Evolutionary conservation across 2,329 filamentous ascomycete genomes (phyloP), one percentile per base, ranked within the genome.

Genomic region (Hypoxylon sp.): DNA sequence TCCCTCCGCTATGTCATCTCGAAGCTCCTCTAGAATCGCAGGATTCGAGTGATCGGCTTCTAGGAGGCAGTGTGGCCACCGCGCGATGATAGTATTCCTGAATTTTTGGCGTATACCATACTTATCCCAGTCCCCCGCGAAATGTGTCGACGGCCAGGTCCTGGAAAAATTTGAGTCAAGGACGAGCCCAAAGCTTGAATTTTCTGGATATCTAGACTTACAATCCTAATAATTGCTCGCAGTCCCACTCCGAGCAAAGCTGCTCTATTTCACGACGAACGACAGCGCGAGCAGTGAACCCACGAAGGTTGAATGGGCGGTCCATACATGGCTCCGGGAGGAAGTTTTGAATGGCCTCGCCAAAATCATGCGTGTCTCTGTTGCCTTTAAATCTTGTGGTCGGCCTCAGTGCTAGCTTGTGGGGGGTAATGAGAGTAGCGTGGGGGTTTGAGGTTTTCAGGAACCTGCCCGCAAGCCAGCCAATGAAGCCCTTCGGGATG

Each of bases 351-450:
- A 48, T 29, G 4, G 5, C n/a, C 11, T 19, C 15, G 6, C 31
- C 47, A 17, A 29, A 32, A 50, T 32, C 6, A 7, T n/a, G 27
- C 15, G 15, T 17, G 3, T 13, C 32, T 17, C 7, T 10, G 2
- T n/a, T 4, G 2, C 27, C 27, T 50, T 50, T 2, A 29, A 31
- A 31, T 7, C 24, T 29, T 17, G 6, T 15, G 15, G 24, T 3
- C 10, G 24, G 24, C 13, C 15, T 50, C 5, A 31, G 24, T 6
- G 47, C 21, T n/a, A 53, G 50, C 8, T 19, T 53, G 17, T 32
- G 32, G 17, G 32, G 50, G 3, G 50, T 53, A 35, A 53, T 53
- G 21, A 53, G 29, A 21, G 50, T 53, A 4, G 50, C 50, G 11
- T 19, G 7, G 2, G n/a, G 31, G 6, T 53, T 53, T 8, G 50